Evolutionary conservation across 768 basidiomycete species (phyloP), one percentile per base, ranked within the genome.

Genomic region (Leucocoprinus sp.): DNA sequence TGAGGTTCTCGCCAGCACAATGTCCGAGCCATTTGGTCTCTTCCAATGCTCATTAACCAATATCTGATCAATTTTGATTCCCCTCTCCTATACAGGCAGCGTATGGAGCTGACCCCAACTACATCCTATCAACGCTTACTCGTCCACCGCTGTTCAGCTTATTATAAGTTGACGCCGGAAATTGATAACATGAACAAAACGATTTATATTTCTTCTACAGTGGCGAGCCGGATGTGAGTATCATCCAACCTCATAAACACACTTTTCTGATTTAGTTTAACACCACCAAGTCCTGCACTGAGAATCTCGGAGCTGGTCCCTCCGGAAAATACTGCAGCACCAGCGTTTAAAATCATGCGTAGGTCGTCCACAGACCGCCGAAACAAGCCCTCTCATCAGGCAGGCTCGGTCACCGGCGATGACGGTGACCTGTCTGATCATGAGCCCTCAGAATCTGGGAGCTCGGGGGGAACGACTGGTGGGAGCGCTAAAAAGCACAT

Each of bases 331-430:
- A 64, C 78, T 4, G 59, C 78, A 0, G 82, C 81, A 24, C 86
- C 84, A n/a, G 74, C 87, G 15, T 84, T 92, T 56, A 84, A 90
- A 72, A 92, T 92, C 55, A 92, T 92, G 87, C 78, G 81, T 35
- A 75, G 89, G 54, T 65, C 72, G 17, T 60, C 57, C 11, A 60
- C 63, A n/a, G 78, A 82, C 51, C 75, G 78, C 33, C 64, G 73
- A 42, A 63, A 68, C 43, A 76, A 72, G 43, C 67, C 83, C 3
- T 72, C 74, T 49, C 87, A 85, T n/a, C 82, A 82, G 52, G 69
- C 82, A 6, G 78, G 79, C 27, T 88, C 86, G 2, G 75, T 84
- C 1, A 70, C 75, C 0, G 84, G 81, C 3, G 87, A 88, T 55
- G 87, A 90, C 52, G 76, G 68, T 39, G 86, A 88, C 51, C 65